Conservation (phyloP, 2,329 filamentous ascomycete species). For the Colletotrichum falcatum region DNA sequence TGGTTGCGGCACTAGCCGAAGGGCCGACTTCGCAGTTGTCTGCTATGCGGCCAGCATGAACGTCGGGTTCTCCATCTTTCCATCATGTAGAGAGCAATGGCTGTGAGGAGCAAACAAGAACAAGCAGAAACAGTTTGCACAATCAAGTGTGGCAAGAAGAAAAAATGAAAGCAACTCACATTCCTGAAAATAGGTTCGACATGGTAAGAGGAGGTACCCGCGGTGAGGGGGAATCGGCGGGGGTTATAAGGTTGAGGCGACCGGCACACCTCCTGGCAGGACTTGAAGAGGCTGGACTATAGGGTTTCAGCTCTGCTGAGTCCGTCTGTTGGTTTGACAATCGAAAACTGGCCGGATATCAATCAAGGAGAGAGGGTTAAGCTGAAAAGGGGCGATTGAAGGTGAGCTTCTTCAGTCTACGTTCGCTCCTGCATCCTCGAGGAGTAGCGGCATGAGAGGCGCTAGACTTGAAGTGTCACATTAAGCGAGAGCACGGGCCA, state of each 20-base stretch:
- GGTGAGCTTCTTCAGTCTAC: conserved; percentile 42
- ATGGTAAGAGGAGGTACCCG: conserved; percentile 53
- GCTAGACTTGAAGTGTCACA: conserved; percentile 38
- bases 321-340: conserved; percentile 38
- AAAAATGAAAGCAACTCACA: conserved; percentile 60
- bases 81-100: background rate
- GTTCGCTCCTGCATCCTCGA: conserved; percentile 41
- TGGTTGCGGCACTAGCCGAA: conserved; percentile 39
- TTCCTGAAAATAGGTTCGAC: conserved; percentile 72
- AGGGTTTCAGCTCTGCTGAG: conserved; percentile 31
- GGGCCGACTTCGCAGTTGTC: conserved; percentile 35
- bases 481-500: conserved; percentile 39
- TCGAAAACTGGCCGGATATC: conserved; percentile 37
- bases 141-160: conserved; percentile 37
- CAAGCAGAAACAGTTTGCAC: conserved; percentile 16
- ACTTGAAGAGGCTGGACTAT: conserved; percentile 31
- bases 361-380: conserved; percentile 39
- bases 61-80: background rate
- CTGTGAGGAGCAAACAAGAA: background rate
- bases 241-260: conserved; percentile 34
- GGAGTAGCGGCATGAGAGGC: conserved; percentile 39
- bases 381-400: conserved; percentile 41
- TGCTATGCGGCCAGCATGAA: conserved; percentile 33
- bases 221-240: conserved; percentile 43
- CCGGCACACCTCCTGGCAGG: conserved; percentile 30